Conservation (phyloP, 352 stramenopile genomes). For the Globisporangium paroecandrum region DNA sequence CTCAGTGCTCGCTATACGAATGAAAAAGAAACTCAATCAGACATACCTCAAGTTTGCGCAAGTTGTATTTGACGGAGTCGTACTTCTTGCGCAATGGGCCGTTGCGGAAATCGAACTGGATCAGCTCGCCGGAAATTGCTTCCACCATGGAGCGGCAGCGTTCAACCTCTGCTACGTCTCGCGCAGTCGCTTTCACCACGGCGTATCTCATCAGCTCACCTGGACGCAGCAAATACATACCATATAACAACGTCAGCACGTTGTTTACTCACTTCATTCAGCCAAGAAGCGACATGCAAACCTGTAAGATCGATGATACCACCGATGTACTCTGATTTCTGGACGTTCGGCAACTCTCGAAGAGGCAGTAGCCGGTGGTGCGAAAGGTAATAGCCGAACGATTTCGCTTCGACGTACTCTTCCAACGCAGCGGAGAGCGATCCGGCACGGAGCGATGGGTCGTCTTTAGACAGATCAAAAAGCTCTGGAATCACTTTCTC, state of each 20-base stretch:
- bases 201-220: constrained; percentile 88
- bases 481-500: constrained; percentile 74
- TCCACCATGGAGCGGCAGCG: constrained; percentile 82
- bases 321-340: constrained; percentile 92
- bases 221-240: constrained; percentile 33
- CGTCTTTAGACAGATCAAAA: constrained; percentile 73
- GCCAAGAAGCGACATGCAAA: constrained; percentile 21
- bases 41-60: constrained; percentile 89
- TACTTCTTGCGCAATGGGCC: constrained; percentile 91
- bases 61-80: constrained; percentile 94
- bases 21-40: neutral
- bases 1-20: neutral
- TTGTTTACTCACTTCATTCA: neutral
- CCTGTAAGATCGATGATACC: constrained; percentile 94
- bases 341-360: constrained; percentile 42
- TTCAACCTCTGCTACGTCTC: constrained; percentile 81
- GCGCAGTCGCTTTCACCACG: constrained; percentile 83
- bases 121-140: constrained; percentile 84
- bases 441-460: constrained; percentile 78
- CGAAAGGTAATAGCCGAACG: constrained; percentile 87
- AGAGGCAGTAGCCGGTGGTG: constrained; percentile 53
- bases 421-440: constrained; percentile 87
- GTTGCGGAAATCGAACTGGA: constrained; percentile 96
- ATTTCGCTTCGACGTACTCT: constrained; percentile 93
- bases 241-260: constrained; percentile 22